Evolutionary conservation across 2,329 filamentous ascomycete species (phyloP).

Genomic region (Aspergillus novoparasiticus): DNA sequence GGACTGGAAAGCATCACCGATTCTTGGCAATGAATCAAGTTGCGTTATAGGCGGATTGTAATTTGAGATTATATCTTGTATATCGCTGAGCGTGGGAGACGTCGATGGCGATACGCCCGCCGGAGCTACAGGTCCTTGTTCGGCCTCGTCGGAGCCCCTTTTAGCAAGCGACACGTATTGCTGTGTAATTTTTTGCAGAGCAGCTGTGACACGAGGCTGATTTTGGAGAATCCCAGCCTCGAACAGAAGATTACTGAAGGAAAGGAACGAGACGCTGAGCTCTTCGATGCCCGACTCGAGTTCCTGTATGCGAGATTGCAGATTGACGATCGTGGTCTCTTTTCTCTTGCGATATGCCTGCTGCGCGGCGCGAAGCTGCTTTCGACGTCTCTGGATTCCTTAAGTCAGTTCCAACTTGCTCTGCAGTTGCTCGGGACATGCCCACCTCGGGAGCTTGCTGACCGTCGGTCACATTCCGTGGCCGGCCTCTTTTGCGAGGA

Average conservation of each 20-base stretch:
- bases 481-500: slow-evolving; percentile 29
- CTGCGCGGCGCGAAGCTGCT: slow-evolving; percentile 29
- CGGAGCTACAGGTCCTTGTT: slow-evolving; percentile 7
- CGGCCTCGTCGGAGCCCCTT: slow-evolving; percentile 18
- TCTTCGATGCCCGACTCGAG: slow-evolving; percentile 27
- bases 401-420: slow-evolving; percentile 13
- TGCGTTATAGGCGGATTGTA: slow-evolving; percentile 5
- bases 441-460: slow-evolving; percentile 28
- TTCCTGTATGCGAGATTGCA: slow-evolving; percentile 27
- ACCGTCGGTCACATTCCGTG: slow-evolving; percentile 23
- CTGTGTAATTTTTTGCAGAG: slow-evolving; percentile 26
- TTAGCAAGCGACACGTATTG: slow-evolving; percentile 28
- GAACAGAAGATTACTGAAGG: slow-evolving; percentile 29
- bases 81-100: not conserved
- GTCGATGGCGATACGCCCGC: slow-evolving; percentile 3
- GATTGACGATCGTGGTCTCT: slow-evolving; percentile 27
- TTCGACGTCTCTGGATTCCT: slow-evolving; percentile 27
- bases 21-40: slow-evolving; percentile 2
- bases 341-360: slow-evolving; percentile 30
- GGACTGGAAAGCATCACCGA: not conserved
- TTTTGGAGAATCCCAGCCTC: slow-evolving; percentile 19
- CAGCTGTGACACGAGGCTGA: slow-evolving; percentile 22
- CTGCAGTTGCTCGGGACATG: not conserved
- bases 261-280: slow-evolving; percentile 29
- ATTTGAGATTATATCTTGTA: slow-evolving; percentile 13